phyloP scores from a whole-genome alignment of 257 asterid genomes.

The Solanum virginianum region DNA sequence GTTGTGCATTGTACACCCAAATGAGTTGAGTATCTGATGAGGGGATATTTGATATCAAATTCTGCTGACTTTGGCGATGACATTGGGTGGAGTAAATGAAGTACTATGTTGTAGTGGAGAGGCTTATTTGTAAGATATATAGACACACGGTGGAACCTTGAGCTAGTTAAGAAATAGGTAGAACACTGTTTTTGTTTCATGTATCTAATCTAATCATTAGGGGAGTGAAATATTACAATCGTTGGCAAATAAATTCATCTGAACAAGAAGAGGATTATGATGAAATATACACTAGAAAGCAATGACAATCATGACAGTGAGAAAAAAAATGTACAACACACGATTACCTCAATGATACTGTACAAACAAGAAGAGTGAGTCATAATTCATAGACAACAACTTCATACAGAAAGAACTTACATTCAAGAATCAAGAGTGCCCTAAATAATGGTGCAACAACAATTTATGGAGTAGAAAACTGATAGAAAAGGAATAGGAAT shows the following conservation, averaged over 20 bases:
- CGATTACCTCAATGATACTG: no score
- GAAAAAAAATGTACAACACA: neutral
- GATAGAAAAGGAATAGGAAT: no score
- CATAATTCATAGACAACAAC: no score
- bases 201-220: neutral
- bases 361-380: no score
- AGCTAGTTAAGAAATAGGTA: neutral
- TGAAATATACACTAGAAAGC: neutral
- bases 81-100: neutral
- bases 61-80: neutral
- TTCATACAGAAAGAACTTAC: no score
- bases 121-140: neutral
- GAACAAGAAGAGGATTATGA: neutral
- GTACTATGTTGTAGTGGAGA: neutral
- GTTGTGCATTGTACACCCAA: neutral
- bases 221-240: neutral
- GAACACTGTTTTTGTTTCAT: neutral
- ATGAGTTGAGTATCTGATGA: neutral
- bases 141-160: neutral
- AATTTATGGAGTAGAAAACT: no score
- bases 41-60: neutral
- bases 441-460: no score
- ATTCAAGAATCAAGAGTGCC: no score
- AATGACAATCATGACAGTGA: neutral
- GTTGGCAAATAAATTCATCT: neutral